Base-by-base conservation (phyloP, 2,329 filamentous ascomycete species). In the Botrytis sinoallii region DNA sequence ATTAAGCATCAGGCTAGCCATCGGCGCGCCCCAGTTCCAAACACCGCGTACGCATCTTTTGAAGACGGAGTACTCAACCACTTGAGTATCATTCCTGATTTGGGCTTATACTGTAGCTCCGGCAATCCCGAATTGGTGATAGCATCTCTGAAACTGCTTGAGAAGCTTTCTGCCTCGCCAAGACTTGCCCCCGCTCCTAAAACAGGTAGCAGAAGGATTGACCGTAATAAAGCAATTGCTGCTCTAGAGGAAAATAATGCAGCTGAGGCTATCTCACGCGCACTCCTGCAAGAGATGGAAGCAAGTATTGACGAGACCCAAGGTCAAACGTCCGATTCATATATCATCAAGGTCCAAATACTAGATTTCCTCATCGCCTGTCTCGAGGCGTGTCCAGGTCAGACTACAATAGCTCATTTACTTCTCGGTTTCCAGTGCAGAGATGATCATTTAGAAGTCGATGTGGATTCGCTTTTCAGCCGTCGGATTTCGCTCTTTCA, bases 61-160 rank as follows among this genome's bases (percentile, higher is more conserved):
- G 95, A 98, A 81, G 97, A 99, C 79, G 94, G 93, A 12, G 86
- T 99, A 32, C 86, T 97, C 57, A 94, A 91, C 74, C 92, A 96
- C 78, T 85, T 99, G 42, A 86, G 88, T 60, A 85, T 97, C 10
- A 88, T 98, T 59, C 91, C 94, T 5, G 91, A 96, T 77, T 85
- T 99, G 38, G 95, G 95, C 44, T 88, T 93, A 46, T 98, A 96
- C 81, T 95, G 94, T 78, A 93, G 94, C 22, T 91, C 95, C 72
- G 93, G 92, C 0, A 93, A 98, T 78, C 88, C 93, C 52, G 89
- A 92, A 22, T 85, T 99, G 71, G 93, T 93, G 0, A 86, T 97
- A 75, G 90, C 90, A 22, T 95, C 94, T 59, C 85, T 99, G 73
- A 90, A 91, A 75, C 86, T 99, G 6, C 84, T 99, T 18, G 92